These are phyloP conservation scores for Tylopilus plumbeoviolaceoides DNA, from an alignment of 768 basidiomycete species.

Conservation along the genomic window DNA sequence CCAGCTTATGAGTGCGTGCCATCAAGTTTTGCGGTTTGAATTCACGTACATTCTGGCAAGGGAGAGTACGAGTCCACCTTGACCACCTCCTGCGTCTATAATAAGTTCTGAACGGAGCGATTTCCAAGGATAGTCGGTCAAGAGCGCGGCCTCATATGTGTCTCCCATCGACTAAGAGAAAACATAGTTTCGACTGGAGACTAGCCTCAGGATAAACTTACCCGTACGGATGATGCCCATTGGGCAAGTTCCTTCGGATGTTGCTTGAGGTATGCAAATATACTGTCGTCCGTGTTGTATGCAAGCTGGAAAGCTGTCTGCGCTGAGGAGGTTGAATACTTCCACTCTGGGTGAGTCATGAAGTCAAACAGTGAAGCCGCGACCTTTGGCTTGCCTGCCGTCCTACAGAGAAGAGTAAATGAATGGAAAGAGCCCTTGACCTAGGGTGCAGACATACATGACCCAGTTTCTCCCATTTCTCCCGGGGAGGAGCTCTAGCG, in stretches of 20 bases:
- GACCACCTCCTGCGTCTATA: background rate
- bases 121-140: constrained; percentile 4
- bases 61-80: constrained; percentile 1
- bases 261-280: background rate
- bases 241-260: background rate
- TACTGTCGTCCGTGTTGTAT: background rate
- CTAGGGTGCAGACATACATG: background rate
- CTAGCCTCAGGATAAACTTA: background rate
- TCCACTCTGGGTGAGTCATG: constrained; percentile 3
- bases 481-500: background rate
- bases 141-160: constrained; percentile 1
- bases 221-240: constrained; percentile 4
- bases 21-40: background rate
- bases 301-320: constrained; percentile 4
- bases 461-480: constrained; percentile 3
- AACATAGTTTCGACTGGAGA: background rate
- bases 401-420: background rate
- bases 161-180: constrained; percentile 1
- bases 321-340: constrained; percentile 1
- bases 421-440: background rate
- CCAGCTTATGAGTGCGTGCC: too few relatives aligned
- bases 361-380: constrained; percentile 1
- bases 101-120: background rate
- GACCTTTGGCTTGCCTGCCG: background rate
- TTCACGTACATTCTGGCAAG: constrained; percentile 1